Evolutionary conservation across 192 early-diverging fungal species (phyloP).

Genomic region (Rhizophlyctis rosea): DNA sequence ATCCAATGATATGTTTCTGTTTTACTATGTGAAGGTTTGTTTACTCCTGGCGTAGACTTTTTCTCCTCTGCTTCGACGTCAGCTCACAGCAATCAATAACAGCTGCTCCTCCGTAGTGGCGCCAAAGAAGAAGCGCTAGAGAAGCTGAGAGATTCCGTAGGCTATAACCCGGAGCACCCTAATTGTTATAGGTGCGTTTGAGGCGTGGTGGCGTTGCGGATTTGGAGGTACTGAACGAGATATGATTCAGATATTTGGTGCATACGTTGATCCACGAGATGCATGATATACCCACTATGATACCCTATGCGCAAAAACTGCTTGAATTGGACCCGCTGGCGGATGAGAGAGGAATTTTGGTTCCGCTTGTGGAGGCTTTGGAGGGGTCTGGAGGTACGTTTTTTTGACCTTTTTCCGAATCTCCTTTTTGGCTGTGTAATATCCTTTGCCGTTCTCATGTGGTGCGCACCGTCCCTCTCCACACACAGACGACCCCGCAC

Average conservation of each 20-base stretch:
- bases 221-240: not conserved
- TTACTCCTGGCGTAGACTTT: too few species aligned
- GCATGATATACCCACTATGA: constrained; percentile 2
- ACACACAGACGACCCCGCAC: too few species aligned
- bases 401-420: too few species aligned
- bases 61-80: not conserved
- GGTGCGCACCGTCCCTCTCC: too few species aligned
- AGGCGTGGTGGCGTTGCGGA: not conserved
- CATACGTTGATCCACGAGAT: not conserved
- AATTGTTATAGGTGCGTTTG: constrained; percentile 16
- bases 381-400: constrained; percentile 5
- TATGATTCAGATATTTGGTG: constrained; percentile 14
- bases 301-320: constrained; percentile 15
- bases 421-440: too few species aligned
- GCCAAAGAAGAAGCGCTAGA: constrained; percentile 1
- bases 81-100: not conserved
- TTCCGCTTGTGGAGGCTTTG: constrained; percentile 12
- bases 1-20: constrained; percentile 20
- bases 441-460: too few species aligned
- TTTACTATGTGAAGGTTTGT: constrained; percentile 22
- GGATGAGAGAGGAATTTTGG: constrained; percentile 4
- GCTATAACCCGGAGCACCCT: constrained; percentile 1
- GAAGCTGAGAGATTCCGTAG: constrained; percentile 6
- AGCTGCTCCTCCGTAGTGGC: too few species aligned
- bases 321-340: constrained; percentile 18